Evolutionary conservation across 1,284 basidiomycete genomes (phyloP).

Genomic region (Heterobasidion occidentale): DNA sequence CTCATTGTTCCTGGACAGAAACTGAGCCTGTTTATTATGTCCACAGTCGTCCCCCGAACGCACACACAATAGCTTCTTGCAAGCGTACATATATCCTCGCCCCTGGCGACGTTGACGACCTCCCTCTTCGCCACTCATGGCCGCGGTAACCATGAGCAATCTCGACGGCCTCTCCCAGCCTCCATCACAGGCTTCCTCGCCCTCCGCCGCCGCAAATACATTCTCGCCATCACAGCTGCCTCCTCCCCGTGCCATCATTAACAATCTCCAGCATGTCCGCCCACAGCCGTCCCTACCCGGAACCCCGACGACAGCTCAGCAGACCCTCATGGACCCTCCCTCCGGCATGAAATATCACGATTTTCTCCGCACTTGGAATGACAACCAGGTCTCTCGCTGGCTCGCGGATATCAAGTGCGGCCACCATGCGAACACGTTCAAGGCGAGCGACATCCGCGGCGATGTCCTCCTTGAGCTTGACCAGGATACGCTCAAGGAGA

Average conservation of each 20-base stretch:
- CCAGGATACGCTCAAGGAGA: conserved; percentile 78
- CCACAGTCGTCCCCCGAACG: too few species aligned
- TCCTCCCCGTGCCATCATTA: background rate
- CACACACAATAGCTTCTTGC: too few species aligned
- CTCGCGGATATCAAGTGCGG: conserved; percentile 66
- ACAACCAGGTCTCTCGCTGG: conserved; percentile 66
- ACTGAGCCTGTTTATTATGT: too few species aligned
- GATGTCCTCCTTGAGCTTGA: conserved; percentile 87
- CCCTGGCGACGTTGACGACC: background rate
- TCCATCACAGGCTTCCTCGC: conserved; percentile 41
- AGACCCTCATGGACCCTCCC: conserved; percentile 46
- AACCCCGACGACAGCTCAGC: conserved; percentile 24
- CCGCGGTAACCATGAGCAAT: conserved; percentile 33
- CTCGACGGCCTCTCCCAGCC: conserved; percentile 29
- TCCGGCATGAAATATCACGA: conserved; percentile 49
- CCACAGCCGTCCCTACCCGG: conserved; percentile 25
- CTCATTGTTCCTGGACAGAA: too few species aligned
- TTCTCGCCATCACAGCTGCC: conserved; percentile 22
- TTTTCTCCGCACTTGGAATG: conserved; percentile 62
- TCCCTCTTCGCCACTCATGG: conserved; percentile 18
- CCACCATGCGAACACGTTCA: conserved; percentile 65
- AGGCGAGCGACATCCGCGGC: conserved; percentile 81
- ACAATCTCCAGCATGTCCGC: conserved; percentile 9
- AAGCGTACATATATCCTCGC: too few species aligned
- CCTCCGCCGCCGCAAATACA: conserved; percentile 39